Evolutionary conservation across 352 stramenopile species (phyloP), one percentile per base, ranked within the genome.

Genomic region (Phytophthora pistaciae): DNA sequence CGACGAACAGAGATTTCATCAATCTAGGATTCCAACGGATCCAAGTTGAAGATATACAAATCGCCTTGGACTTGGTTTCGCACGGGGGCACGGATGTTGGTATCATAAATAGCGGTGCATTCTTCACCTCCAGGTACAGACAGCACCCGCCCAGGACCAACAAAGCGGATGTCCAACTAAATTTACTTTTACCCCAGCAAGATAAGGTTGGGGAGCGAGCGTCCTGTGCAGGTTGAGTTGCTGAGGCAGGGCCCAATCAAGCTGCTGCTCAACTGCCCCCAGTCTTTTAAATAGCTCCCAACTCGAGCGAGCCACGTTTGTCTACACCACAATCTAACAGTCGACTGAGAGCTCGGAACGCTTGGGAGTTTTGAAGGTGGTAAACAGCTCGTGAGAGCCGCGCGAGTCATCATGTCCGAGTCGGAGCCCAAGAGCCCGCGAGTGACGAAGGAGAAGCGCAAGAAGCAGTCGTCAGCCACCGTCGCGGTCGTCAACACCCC

Each of bases 381-480:
- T 61, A 53, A 66, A 64, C 56, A 16, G 53, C 20, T 18, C 23
- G 38, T 55, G 50, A 60, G 23, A 58, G 25, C 44, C 64, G 50
- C 33, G 36, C 56, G 49, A 10, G 31, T 9, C 46, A 48, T 31
- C 49, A 77, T 77, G 69, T 77, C 69, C 46, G 64, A 73, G 46
- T 66, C 67, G 33, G 69, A 77, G 38, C 53, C 53, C 52, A 77
- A 73, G 58, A 77, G 58, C 25, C 69, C 69, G 16, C 69, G 69
- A 31, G 38, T 44, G 52, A 49, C 20, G 9, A 77, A 77, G 46
- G 68, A 89, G 27, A 80, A 77, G 56, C 63, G 60, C 33, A 84
- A 76, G 48, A 80, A 80, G 42, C 72, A 76, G n/a, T 70, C 73
- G 16, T 68, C 64, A 23, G 73, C 73, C 11, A 80, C 73, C 14